These are phyloP conservation scores for Hyaloscypha hepaticicola DNA, from an alignment of 495 filamentous ascomycete genomes.

Conservation along the genomic window DNA sequence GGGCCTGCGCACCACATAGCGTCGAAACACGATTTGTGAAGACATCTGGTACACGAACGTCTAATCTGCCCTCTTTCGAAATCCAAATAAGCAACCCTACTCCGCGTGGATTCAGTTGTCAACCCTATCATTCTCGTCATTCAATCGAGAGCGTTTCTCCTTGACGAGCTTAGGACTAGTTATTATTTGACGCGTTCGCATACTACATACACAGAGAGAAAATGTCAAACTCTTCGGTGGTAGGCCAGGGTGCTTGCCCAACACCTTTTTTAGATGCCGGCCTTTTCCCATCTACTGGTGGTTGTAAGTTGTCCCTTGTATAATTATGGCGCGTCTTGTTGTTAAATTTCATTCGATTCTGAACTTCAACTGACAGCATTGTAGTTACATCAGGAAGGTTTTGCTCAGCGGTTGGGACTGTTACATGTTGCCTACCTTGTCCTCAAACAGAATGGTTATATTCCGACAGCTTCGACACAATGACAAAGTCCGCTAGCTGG, in stretches of 20 bases:
- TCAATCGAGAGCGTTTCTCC: too few relatives aligned
- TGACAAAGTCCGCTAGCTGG: conserved; percentile 69
- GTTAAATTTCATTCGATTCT: neutral
- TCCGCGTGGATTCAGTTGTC: neutral
- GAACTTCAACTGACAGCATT: conserved; percentile 27
- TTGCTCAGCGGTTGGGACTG: conserved; percentile 49
- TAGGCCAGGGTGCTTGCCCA: conserved; percentile 52
- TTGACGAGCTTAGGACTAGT: neutral
- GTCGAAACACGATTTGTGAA: conserved; percentile 12
- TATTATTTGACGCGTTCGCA: neutral
- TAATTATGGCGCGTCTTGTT: neutral
- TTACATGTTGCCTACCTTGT: conserved; percentile 84
- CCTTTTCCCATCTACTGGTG: conserved; percentile 57
- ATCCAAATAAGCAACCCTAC: neutral
- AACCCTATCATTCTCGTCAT: neutral
- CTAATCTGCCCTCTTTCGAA: neutral
- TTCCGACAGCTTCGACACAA: conserved; percentile 66
- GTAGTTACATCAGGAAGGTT: conserved; percentile 61
- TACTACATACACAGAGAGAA: neutral
- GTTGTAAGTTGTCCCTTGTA: conserved; percentile 56
- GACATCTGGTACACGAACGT: neutral
- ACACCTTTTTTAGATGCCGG: conserved; percentile 61
- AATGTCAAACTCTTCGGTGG: conserved; percentile 25
- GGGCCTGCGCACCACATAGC: conserved; percentile 27
- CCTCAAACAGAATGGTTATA: conserved; percentile 84